A percentile compares a stretch with the other conserved stretches of the same genome.
Conservation (phyloP, 176 grass and related monocot genomes). For the Bolboschoenus planiculmis region DNA sequence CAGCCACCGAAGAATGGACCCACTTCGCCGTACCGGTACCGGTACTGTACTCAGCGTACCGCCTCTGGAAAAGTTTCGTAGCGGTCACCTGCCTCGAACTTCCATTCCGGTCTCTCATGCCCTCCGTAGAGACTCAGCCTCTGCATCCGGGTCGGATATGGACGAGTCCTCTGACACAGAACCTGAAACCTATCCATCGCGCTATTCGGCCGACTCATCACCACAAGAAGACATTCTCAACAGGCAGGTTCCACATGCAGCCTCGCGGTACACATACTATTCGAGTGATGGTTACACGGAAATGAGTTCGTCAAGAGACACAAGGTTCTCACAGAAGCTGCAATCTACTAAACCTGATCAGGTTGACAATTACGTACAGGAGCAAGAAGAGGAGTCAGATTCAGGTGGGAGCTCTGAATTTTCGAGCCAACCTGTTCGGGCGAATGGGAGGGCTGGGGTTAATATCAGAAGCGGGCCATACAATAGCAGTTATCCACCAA, state of each 20-base stretch:
- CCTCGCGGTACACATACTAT: slow-evolving; percentile 58
- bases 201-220: slow-evolving; percentile 73
- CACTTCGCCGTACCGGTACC: slow-evolving; percentile 32
- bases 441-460: not conserved
- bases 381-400: slow-evolving; percentile 60
- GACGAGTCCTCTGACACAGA: slow-evolving; percentile 79
- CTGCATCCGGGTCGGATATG: slow-evolving; percentile 72
- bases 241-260: slow-evolving; percentile 19
- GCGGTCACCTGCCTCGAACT: slow-evolving; percentile 54
- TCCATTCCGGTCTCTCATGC: slow-evolving; percentile 49
- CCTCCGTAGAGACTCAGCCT: slow-evolving; percentile 38
- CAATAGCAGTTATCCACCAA: slow-evolving; percentile 44
- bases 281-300: slow-evolving; percentile 89
- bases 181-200: slow-evolving; percentile 50
- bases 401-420: slow-evolving; percentile 76
- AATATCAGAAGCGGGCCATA: slow-evolving; percentile 22
- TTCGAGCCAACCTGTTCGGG: slow-evolving; percentile 32
- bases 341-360: slow-evolving; percentile 28
- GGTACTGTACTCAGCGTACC: slow-evolving; percentile 56
- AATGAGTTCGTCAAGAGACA: slow-evolving; percentile 81
- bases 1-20: slow-evolving; percentile 48
- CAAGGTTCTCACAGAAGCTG: slow-evolving; percentile 39
- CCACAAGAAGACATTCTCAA: slow-evolving; percentile 26
- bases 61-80: slow-evolving; percentile 89
- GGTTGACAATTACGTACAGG: slow-evolving; percentile 41